Base-by-base conservation (phyloP, 805 yeast species). In the Yarrowia sp. region DNA sequence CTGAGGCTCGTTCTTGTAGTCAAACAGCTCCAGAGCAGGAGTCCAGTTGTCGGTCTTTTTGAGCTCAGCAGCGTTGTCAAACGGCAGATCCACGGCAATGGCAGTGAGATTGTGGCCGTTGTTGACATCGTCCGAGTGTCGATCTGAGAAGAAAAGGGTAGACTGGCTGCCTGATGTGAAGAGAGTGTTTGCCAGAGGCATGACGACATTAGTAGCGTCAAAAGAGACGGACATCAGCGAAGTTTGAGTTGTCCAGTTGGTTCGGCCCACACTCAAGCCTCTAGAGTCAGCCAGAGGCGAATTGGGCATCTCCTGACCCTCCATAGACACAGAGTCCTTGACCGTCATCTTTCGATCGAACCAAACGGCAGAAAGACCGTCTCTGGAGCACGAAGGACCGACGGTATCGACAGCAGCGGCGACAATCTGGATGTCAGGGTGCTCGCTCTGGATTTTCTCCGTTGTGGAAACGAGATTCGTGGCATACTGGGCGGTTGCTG, bases 401-500 rank as follows among this genome's bases (percentile, higher is more conserved):
- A 78, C 73, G 0, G 77, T 72, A 69, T 78, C 80, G 8, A 72
- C 73, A 1, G 76, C 74, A 0, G 75, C 69, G 3, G 73, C 77
- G 5, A 76, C 73, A 9, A 74, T 68, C 68, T 76, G 77, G 19
- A 73, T 63, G n/a, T 58, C 50, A 5, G 74, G 74, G 59, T 71
- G 70, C 26, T 65, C 69, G 16, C 45, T 15, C 32, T 72, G 70
- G 15, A 74, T 67, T 0, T 32, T 48, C 19, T 55, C 46, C 1
- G 69, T 70, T 8, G 70, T 35, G 16, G 69, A 48, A 12, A 22
- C 41, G 49, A 79, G 70, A 50, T 77, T 76, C 10, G 68, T 42
- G 14, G 81, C 78, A 43, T 77, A 72, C 61, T 75, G 74, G 12
- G 81, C 80, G 16, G 82, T 78, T 7, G 74, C 76, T 5, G 78